Evolutionary conservation across 345 rosid genomes (phyloP), one percentile per base, ranked within the genome.

Genomic region (Rubroshorea leprosula): DNA sequence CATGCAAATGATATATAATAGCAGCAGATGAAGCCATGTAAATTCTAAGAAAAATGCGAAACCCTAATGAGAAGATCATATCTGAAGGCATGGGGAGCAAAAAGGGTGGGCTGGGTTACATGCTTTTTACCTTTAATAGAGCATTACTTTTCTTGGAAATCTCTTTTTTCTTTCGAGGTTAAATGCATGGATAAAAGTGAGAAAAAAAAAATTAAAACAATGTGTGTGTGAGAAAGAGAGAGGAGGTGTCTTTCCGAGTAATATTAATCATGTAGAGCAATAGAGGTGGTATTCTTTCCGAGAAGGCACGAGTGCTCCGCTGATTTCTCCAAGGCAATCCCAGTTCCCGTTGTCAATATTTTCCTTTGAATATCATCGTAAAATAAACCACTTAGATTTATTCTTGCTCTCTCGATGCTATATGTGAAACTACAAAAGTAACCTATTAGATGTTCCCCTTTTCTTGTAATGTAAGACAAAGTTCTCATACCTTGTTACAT

Each of bases 261-360:
- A n/a, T n/a, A n/a, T n/a, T n/a, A n/a, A n/a, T n/a, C n/a, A n/a
- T n/a, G n/a, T 2, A 14, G 9, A 13, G 45, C 12, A 39, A 2
- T 7, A 13, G 45, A 39, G 15, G 45, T 2, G 45, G 60, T 53
- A 23, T 17, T 55, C 5, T 61, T 69, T 66, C 70, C 80, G 23
- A 72, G 77, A 49, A 60, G 65, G 63, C 77, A 69, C 77, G 80
- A 68, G 73, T 57, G 73, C 57, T 69, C 73, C 77, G 75, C 75
- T 67, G 65, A 72, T 76, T 76, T 72, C 75, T 72, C 80, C 80
- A 19, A 76, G 53, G 75, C 51, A 63, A 67, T 69, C 81, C 70
- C 75, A 72, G 54, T 72, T 64, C 67, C 70, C 70, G 55, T 60
- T 58, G 58, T 0, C 52, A 26, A 29, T 29, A 4, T 31, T 51